Conservation (phyloP, 139 green algal species). For the Eudorina sp. region DNA sequence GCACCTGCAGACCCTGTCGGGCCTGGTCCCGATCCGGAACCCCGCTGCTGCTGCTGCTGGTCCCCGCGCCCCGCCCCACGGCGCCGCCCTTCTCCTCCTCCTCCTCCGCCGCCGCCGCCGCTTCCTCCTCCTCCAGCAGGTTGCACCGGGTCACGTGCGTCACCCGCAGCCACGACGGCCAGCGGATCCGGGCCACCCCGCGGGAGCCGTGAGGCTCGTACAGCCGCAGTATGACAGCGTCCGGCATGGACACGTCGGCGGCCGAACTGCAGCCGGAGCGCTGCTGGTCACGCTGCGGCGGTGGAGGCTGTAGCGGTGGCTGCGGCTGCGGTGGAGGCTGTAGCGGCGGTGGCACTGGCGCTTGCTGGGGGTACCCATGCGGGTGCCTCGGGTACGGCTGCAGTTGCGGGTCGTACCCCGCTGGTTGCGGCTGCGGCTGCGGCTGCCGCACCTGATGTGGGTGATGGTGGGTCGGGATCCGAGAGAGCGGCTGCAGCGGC, state of each 20-base stretch:
- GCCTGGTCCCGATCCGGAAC: too few species aligned
- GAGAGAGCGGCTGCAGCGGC: background rate
- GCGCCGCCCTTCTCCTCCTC: background rate
- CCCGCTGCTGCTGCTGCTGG: too few species aligned
- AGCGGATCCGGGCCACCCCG: background rate
- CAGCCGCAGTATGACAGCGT: conserved; percentile 35
- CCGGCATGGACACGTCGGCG: too few species aligned
- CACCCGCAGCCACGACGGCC: conserved; percentile 26
- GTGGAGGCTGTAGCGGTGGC: background rate
- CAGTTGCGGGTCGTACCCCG: background rate
- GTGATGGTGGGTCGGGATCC: background rate
- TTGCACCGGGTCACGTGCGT: background rate
- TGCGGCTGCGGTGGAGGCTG: background rate
- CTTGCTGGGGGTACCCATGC: background rate
- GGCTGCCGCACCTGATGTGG: too few species aligned
- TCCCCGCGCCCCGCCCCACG: background rate
- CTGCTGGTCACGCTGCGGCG: too few species aligned
- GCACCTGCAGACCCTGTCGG: background rate
- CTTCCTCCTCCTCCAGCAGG: conserved; percentile 46
- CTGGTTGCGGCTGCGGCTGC: too few species aligned
- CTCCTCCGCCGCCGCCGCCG: background rate
- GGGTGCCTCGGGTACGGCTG: background rate
- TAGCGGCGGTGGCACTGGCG: background rate
- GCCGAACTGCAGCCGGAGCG: too few species aligned
- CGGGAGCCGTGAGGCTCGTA: conserved; percentile 56